Evolutionary conservation across 257 asterid genomes (phyloP), one percentile per base, ranked within the genome.

Genomic region (Lycium ferocissimum): DNA sequence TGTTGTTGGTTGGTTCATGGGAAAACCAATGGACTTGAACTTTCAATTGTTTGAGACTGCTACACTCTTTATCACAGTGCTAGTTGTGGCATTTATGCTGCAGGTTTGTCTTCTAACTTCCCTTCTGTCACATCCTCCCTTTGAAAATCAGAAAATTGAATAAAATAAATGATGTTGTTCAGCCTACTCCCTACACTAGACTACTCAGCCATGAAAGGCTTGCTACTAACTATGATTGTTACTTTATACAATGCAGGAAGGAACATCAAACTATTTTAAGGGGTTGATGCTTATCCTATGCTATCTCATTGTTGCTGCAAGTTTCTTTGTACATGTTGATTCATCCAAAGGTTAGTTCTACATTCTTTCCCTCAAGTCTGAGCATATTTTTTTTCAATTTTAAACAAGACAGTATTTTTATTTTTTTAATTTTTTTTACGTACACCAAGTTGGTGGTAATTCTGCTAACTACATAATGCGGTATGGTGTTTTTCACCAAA

Each of bases 11-110:
- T 97, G 99, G 99, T 82, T 91, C 86, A 94, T 95, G 98, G 99
- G 98, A 70, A 88, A 92, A 92, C 92, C 91, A 10, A 97, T 97
- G 99, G 98, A 95, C 92, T 89, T 97, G 97, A 97, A 97, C 90
- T 95, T 97, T 85, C 97, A 97, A 85, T 98, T 97, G 86, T 97
- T 97, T 45, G 99, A 97, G 92, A 97, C 99, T 33, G 97, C 99
- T 45, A 95, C 99, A 2, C 93, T 97, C 40, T 97, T 95, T 88
- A 97, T 97, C 91, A 95, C 98, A 0, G 99, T 97, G 83, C 88
- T 97, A 80, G 99, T 97, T 26, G 99, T 97, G 87, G 99, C 98
- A 6, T 97, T 97, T 87, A 94, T 97, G 98, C 94, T 97, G 88
- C 98, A 97, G 98, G 99, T 96, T 89, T 56, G 91, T 73, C 80